Evolutionary conservation across 495 filamentous ascomycete species (phyloP), one percentile per base, ranked within the genome.

Genomic region (Polyplosphaeria fusca): DNA sequence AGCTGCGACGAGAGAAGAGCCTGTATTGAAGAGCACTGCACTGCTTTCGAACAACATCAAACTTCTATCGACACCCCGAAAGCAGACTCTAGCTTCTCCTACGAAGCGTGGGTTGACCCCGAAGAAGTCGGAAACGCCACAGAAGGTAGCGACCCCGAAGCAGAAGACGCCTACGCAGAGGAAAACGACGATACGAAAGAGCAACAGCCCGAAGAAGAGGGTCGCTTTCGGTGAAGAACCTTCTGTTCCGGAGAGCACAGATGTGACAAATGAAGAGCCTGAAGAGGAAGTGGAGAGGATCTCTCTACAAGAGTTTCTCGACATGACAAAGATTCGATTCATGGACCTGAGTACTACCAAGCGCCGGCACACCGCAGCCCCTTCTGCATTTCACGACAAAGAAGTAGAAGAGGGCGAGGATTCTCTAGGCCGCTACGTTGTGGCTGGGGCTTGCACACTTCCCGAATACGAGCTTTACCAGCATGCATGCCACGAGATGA

Each of bases 311-410:
- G 86, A 95, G 32, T 98, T 98, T 72, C 73, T 98, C 41, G 88
- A 96, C 63, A 82, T 96, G 81, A 96, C 93, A 4, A 89, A 85
- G 54, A 95, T 98, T 62, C 87, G 91, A 35, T 98, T 98, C 73
- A 95, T 98, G 86, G 94, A 98, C 65, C 77, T 96, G 24, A 86
- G 80, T 1, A 96, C 88, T 1, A 96, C 92, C 0, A 98, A 96
- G 70, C 77, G 93, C 58, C 78, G 93, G 40, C 87, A 92, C 65
- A 97, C 93, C 0, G 81, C 84, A 27, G 89, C 80, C 1, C 85
- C 86, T 16, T 72, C 70, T 26, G 60, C 67, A 20, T 66, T 71
- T 46, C 70, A 67, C 50, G 74, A 74, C 37, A 76, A 67, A 56
- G 61, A 67, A 38, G 53, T 60, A 16, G 77, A 49, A 70, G 63